phyloP scores from a whole-genome alignment of 1,284 basidiomycete species.

The Hymenochaete sp. region DNA sequence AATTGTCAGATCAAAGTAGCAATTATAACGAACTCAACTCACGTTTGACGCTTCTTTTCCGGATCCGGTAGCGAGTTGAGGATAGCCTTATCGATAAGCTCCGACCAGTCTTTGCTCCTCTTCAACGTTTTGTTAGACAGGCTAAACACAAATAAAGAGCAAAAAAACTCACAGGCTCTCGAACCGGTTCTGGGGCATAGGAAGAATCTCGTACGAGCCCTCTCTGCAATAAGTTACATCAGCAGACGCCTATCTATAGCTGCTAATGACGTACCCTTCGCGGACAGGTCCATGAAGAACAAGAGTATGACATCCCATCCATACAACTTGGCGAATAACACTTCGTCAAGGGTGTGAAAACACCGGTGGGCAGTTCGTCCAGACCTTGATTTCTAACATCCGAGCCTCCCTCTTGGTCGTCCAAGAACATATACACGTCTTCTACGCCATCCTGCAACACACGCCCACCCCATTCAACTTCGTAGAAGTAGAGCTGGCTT shows the following conservation, averaged over 20 bases:
- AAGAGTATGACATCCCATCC: slow-evolving; percentile 53
- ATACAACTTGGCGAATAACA: slow-evolving; percentile 83
- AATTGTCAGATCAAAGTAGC: slow-evolving; percentile 7
- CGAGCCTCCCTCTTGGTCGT: slow-evolving; percentile 67
- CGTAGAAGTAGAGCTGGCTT: slow-evolving; percentile 90
- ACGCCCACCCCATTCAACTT: slow-evolving; percentile 91
- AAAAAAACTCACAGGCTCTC: slow-evolving; percentile 24
- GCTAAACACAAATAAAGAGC: not conserved
- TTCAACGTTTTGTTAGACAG: slow-evolving; percentile 11
- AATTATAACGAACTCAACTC: slow-evolving; percentile 7
- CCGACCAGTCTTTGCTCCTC: slow-evolving; percentile 62
- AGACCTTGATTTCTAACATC: slow-evolving; percentile 45
- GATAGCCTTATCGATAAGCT: slow-evolving; percentile 60
- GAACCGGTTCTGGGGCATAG: slow-evolving; percentile 21
- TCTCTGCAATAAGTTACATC: slow-evolving; percentile 19
- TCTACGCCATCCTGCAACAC: slow-evolving; percentile 84
- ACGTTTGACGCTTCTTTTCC: slow-evolving; percentile 83
- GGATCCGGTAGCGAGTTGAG: slow-evolving; percentile 61
- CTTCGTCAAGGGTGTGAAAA: slow-evolving; percentile 70
- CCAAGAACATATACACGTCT: slow-evolving; percentile 94
- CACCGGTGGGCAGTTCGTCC: slow-evolving; percentile 79
- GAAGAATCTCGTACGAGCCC: slow-evolving; percentile 19
- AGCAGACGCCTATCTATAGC: not conserved
- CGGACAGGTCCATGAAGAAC: slow-evolving; percentile 70
- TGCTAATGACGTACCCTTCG: slow-evolving; percentile 43